Percentiles rank a stretch among this genome's conserved stretches.
phyloP scores from a whole-genome alignment of 2,329 filamentous ascomycete genomes.

The Colletotrichum aenigma region DNA sequence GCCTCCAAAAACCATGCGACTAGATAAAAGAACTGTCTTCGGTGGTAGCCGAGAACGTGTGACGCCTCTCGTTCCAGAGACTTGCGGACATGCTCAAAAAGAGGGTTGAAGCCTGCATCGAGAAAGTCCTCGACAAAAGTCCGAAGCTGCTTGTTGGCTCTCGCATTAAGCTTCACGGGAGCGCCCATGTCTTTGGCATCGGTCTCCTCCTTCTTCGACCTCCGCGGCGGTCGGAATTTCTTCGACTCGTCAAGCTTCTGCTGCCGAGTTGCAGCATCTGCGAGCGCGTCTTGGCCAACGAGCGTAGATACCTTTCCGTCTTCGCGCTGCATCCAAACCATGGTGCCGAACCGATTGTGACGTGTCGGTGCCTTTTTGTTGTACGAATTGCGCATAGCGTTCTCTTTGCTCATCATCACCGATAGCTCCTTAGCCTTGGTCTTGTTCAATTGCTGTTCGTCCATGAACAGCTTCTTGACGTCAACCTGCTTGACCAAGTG shows the following conservation, averaged over 20 bases:
- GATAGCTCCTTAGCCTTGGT: slow-evolving; percentile 76
- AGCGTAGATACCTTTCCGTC: slow-evolving; percentile 85
- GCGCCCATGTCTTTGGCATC: slow-evolving; percentile 78
- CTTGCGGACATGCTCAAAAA: slow-evolving; percentile 84
- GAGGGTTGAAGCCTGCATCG: slow-evolving; percentile 92
- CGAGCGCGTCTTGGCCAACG: slow-evolving; percentile 85
- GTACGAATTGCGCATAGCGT: slow-evolving; percentile 78
- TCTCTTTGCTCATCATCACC: slow-evolving; percentile 79
- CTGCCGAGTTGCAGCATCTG: slow-evolving; percentile 73
- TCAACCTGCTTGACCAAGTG: slow-evolving; percentile 91
- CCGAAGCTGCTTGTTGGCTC: slow-evolving; percentile 78
- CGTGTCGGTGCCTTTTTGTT: slow-evolving; percentile 80
- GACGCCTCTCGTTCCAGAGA: slow-evolving; percentile 90
- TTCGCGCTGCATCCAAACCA: slow-evolving; percentile 93
- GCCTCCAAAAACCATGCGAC: slow-evolving; percentile 92
- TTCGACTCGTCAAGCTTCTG: slow-evolving; percentile 91
- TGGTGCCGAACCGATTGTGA: slow-evolving; percentile 94
- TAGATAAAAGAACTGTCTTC: slow-evolving; percentile 88
- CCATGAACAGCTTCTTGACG: slow-evolving; percentile 82
- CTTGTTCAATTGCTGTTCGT: slow-evolving; percentile 71
- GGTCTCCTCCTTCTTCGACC: slow-evolving; percentile 63
- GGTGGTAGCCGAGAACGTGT: slow-evolving; percentile 77
- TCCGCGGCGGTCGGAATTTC: slow-evolving; percentile 83
- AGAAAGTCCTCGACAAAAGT: slow-evolving; percentile 91
- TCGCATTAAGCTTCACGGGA: slow-evolving; percentile 69